These are phyloP conservation scores for Sphagnum fallax DNA, from an alignment of 228 moss, liverwort and hornwort species.

Conservation along the genomic window DNA sequence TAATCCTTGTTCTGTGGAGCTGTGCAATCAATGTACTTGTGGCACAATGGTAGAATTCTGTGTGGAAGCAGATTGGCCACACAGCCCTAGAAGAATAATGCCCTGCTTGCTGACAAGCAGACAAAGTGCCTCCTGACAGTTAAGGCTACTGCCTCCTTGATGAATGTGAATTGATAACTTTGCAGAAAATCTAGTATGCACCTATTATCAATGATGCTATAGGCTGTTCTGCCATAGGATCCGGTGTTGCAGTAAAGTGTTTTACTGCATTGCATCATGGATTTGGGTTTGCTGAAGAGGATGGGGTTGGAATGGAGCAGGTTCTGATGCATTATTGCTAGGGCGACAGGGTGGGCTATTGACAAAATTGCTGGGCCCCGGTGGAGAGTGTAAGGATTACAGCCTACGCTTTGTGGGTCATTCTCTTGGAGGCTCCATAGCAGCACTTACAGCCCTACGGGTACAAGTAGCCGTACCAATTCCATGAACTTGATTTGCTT, in stretches of 20 bases:
- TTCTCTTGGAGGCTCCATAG: slow-evolving; percentile 84
- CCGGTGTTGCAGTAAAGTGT: neutral
- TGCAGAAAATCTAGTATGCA: too few species aligned
- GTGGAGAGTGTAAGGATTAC: slow-evolving; percentile 66
- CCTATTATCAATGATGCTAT: too few species aligned
- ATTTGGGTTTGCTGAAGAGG: neutral
- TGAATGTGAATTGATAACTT: too few species aligned
- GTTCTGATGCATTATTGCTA: slow-evolving; percentile 10
- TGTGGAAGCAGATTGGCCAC: too few species aligned
- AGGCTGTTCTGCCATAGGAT: too few species aligned
- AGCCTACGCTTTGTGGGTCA: slow-evolving; percentile 75
- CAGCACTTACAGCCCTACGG: slow-evolving; percentile 71
- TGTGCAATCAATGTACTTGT: neutral
- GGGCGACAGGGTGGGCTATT: slow-evolving; percentile 46
- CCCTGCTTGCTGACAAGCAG: too few species aligned
- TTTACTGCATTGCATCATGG: too few species aligned
- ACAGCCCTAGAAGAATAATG: too few species aligned
- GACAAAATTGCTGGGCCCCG: slow-evolving; percentile 60
- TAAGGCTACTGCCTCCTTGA: too few species aligned
- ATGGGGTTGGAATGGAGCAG: slow-evolving; percentile 16
- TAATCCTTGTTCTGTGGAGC: neutral
- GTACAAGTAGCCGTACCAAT: slow-evolving; percentile 17
- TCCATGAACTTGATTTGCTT: neutral
- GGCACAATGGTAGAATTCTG: too few species aligned
- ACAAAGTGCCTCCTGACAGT: too few species aligned